These are phyloP conservation scores for Sphaerulina musiva DNA, from an alignment of 2,329 filamentous ascomycete species.

Conservation along the genomic window DNA sequence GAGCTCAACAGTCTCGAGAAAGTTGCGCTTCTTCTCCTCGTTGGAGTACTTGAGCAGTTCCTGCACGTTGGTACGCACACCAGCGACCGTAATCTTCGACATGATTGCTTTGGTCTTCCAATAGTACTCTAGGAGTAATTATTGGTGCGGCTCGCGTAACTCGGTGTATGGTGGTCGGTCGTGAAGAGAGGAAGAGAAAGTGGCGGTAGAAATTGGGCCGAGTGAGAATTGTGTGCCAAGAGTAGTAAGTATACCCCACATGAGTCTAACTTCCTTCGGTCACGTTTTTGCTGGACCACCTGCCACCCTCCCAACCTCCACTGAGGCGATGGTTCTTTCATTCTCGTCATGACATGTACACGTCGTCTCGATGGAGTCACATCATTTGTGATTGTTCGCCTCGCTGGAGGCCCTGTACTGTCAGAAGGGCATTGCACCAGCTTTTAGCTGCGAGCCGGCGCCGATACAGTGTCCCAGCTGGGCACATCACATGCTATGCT, in stretches of 20 bases:
- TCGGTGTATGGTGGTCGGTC: slow-evolving; percentile 14
- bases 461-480: not conserved
- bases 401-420: not conserved
- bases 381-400: too few species aligned
- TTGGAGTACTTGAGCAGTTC: slow-evolving; percentile 84
- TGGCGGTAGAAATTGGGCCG: slow-evolving; percentile 5
- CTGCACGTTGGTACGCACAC: slow-evolving; percentile 91
- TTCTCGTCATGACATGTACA: too few species aligned
- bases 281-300: too few species aligned
- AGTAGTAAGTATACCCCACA: not conserved
- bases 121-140: slow-evolving; percentile 30
- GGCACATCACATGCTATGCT: not conserved
- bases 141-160: slow-evolving; percentile 36
- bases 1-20: slow-evolving; percentile 59
- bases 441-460: not conserved
- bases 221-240: slow-evolving; percentile 7
- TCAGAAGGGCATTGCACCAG: too few species aligned
- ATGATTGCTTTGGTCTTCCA: slow-evolving; percentile 52
- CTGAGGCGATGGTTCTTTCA: too few species aligned
- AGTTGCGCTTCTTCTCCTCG: slow-evolving; percentile 40
- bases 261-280: not conserved
- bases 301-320: too few species aligned
- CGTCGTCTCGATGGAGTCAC: too few species aligned
- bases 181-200: slow-evolving; percentile 11
- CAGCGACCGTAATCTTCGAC: slow-evolving; percentile 83